Base-by-base conservation (phyloP, 345 rosid species). In the Excoecaria agallocha region DNA sequence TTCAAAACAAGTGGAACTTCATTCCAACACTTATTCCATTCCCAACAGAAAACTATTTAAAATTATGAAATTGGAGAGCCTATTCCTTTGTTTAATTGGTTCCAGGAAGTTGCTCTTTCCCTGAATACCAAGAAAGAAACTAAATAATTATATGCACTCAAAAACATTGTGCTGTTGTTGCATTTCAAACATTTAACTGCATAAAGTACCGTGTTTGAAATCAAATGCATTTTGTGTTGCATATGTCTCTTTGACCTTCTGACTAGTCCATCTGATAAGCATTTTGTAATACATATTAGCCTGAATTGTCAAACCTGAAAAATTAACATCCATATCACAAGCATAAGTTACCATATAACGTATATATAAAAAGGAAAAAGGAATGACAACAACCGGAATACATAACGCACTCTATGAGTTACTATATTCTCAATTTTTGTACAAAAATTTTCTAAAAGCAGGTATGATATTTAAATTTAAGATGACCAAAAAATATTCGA, bases 251-350 rank as follows among this genome's bases (percentile, higher is more conserved):
- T 91, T 95, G 78, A 95, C 88, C 79, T 86, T 89, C 84, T 95
- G 94, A 86, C 96, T 95, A 54, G 99, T 90, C 99, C 99, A 95
- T 81, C 91, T 89, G 68, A 95, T 88, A 69, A 95, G 96, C 94
- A 90, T 95, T 83, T 93, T 91, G 81, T 95, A 95, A 71, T 95
- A 95, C 96, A 93, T 88, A 73, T 95, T 95, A 43, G 99, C 99
- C 88, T 93, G 99, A 81, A 91, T 88, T 24, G 99, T 95, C 85
- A 93, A 88, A 82, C 98, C 98, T 94, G 89, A 76, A 83, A 79
- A 60, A 24, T 37, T 12, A 71, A 19, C 66, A 58, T 76, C 39
- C 19, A 64, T 74, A 54, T 63, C 60, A 48, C 70, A 15, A 78
- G 66, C 63, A 30, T 72, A 68, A 25, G 16, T 52, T 46, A 35